Base-by-base conservation (phyloP, 371 early-diverging fungal genomes). In the Apophysomyces trapeziformis region DNA sequence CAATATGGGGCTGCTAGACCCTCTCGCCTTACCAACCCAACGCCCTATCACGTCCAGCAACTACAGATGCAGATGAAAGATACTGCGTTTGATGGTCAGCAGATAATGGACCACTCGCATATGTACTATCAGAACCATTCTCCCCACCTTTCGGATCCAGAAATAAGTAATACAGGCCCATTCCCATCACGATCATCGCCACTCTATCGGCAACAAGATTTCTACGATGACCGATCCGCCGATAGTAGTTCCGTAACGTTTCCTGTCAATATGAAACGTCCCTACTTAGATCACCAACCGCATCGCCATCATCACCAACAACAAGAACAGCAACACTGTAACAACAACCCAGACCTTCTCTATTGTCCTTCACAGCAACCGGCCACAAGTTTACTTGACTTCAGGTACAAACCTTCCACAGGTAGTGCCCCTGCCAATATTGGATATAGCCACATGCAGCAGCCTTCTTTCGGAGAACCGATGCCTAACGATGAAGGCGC, bases 21-120 rank as follows among this genome's bases (percentile, higher is more conserved):
- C 63, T 46, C 65, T 36, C 67, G 64, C 12, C 57, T 72, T 11
- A 45, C 64, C 1, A 56, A 69, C 41, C 70, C 73, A 7, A 69
- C 73, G 6, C 12, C 69, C 37, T 73, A 73, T 46, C 73, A 73
- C 45, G 18, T 73, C 8, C 73, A 72, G 26, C 70, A 69, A 46
- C 38, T 16, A n/a, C 69, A 69, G 57, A 68, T 63, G 60, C 45
- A 65, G 16, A 54, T 71, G 12, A 67, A 64, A 57, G 64, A 65
- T 7, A 58, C 64, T 38, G 36, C 57, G 16, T 50, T 32, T 39
- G 50, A 47, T 38, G 68, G 63, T 7, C 36, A 64, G 18, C 67
- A 69, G 38, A 61, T 64, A 14, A 45, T 67, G 35, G 64, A 71
- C 13, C 67, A 65, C 50, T 54, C 65, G 37, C 65, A 66, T 6